Evolutionary conservation across 805 yeast species (phyloP).

Genomic region (Ogataea glucozyma): DNA sequence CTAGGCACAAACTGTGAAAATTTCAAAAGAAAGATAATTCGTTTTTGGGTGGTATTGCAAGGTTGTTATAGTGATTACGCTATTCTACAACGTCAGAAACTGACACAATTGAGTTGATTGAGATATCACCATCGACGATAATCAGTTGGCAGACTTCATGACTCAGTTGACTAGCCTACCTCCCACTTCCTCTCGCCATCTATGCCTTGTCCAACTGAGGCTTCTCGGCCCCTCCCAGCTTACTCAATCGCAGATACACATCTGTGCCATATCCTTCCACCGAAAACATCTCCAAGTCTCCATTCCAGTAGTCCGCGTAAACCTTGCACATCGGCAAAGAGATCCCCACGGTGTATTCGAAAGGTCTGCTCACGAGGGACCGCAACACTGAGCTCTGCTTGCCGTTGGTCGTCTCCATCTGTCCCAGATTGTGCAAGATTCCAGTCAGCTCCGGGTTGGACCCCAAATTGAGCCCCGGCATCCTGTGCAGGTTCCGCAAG

Average conservation of each 20-base stretch:
- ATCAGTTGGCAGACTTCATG: no score
- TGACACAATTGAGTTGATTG: no score
- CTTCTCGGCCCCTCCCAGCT: slow-evolving; percentile 68
- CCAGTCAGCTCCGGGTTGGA: slow-evolving; percentile 22
- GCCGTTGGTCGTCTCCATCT: slow-evolving; percentile 30
- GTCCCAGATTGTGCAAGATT: slow-evolving; percentile 33
- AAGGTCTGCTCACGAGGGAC: slow-evolving; percentile 69
- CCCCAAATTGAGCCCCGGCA: slow-evolving; percentile 58
- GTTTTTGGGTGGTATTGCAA: no score
- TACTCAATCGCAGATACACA: slow-evolving; percentile 74
- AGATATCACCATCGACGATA: no score
- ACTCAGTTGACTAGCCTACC: background rate
- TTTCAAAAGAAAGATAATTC: no score
- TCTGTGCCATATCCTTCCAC: slow-evolving; percentile 93
- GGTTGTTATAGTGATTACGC: no score
- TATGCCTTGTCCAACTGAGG: slow-evolving; percentile 71
- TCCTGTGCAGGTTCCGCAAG: slow-evolving; percentile 64
- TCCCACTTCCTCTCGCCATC: background rate
- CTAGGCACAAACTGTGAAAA: no score
- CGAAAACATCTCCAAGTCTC: slow-evolving; percentile 77
- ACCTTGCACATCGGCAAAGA: slow-evolving; percentile 92
- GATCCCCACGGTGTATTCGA: slow-evolving; percentile 74
- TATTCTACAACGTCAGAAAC: no score
- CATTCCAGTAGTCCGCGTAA: slow-evolving; percentile 97
- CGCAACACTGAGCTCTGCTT: slow-evolving; percentile 54